phyloP scores from a whole-genome alignment of 345 rosid species.

The Barbarea vulgaris region DNA sequence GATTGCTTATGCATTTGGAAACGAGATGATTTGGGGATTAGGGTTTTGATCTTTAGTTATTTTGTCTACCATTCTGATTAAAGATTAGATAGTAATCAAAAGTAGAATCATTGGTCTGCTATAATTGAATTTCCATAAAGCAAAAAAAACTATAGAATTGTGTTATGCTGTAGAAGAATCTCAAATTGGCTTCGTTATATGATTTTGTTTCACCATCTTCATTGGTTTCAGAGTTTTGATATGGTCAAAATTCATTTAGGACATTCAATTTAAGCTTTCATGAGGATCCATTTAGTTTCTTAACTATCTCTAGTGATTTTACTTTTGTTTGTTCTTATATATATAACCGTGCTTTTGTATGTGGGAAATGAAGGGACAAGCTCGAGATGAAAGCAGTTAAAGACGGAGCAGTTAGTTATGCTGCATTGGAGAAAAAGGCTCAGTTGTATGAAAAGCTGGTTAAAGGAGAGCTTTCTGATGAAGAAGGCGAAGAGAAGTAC shows the following conservation, averaged over 20 bases:
- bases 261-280: background rate
- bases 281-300: background rate
- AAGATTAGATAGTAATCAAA: background rate
- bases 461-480: conserved; percentile 85
- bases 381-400: conserved; percentile 82
- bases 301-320: background rate
- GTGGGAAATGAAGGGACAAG: conserved; percentile 65
- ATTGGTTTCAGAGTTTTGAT: background rate
- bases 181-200: background rate
- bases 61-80: background rate
- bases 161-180: background rate
- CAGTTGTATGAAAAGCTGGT: conserved; percentile 77
- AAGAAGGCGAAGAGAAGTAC: conserved; percentile 84
- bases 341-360: background rate
- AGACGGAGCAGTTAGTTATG: conserved; percentile 80
- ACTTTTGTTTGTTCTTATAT: background rate
- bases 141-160: background rate
- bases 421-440: conserved; percentile 92
- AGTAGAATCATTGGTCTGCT: background rate
- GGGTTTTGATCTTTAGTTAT: background rate
- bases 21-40: background rate
- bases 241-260: background rate
- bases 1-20: background rate
- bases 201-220: background rate
- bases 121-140: background rate